Conservation (phyloP, 495 filamentous ascomycete genomes). For the Tuber microsphaerosporum region DNA sequence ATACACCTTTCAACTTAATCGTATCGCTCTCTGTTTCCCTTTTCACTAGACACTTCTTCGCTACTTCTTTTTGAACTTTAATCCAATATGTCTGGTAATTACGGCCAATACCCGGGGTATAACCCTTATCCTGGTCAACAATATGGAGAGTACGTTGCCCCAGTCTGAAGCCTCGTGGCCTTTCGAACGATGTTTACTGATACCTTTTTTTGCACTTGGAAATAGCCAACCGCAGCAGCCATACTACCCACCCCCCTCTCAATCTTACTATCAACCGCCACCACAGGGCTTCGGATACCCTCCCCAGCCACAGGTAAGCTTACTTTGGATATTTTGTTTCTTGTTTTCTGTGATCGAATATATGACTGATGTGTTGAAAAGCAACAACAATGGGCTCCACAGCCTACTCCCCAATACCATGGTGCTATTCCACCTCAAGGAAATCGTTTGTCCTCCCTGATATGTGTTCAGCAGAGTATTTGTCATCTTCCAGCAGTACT, state of each 20-base stretch:
- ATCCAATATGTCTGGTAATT: constrained; percentile 30
- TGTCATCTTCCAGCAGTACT: not conserved
- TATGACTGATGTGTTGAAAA: constrained; percentile 18
- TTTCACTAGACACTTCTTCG: not conserved
- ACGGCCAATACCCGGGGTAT: constrained; percentile 28
- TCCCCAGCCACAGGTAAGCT: constrained; percentile 23
- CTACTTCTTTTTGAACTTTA: not conserved
- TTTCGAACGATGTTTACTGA: constrained; percentile 14
- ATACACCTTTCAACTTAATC: not conserved
- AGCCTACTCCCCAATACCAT: constrained; percentile 19
- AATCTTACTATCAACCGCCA: constrained; percentile 28
- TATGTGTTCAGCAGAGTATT: constrained; percentile 6
- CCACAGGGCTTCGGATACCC: constrained; percentile 27
- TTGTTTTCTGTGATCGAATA: constrained; percentile 4
- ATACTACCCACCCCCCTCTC: constrained; percentile 34
- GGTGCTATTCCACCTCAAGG: constrained; percentile 21
- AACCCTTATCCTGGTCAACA: constrained; percentile 18
- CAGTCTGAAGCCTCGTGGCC: constrained; percentile 5
- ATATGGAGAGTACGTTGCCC: constrained; percentile 18
- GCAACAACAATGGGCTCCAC: constrained; percentile 14
- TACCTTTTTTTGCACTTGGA: constrained; percentile 10
- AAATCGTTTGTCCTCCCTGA: constrained; percentile 31
- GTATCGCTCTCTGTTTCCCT: not conserved
- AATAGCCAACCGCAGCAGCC: constrained; percentile 27
- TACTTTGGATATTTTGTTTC: constrained; percentile 5